A percentile compares a stretch with the other conserved stretches of the same genome.
Conservation (phyloP, 2,329 filamentous ascomycete genomes). For the Beauveria bassiana region DNA sequence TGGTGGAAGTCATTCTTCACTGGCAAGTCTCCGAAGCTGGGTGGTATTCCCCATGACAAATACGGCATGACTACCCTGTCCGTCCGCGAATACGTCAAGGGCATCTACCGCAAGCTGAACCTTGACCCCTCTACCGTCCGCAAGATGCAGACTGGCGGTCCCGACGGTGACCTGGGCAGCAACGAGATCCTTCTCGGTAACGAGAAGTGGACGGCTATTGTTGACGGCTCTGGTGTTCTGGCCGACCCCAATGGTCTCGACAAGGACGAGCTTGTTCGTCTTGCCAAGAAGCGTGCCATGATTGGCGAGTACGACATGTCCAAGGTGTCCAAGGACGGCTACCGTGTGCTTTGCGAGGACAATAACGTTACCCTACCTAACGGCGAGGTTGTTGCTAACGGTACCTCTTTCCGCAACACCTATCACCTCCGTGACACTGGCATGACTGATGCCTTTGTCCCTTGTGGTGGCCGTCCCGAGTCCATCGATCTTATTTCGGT, state of each 20-base stretch:
- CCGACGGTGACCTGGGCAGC: conserved; percentile 91
- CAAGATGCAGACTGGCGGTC: conserved; percentile 96
- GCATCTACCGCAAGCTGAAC: conserved; percentile 93
- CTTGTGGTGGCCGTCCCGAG: conserved; percentile 91
- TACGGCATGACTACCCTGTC: conserved; percentile 99
- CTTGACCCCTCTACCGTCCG: conserved; percentile 76
- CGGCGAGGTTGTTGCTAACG: conserved; percentile 83
- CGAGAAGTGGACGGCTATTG: conserved; percentile 90
- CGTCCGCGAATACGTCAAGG: conserved; percentile 90
- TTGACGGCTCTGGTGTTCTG: conserved; percentile 93
- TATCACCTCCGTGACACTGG: conserved; percentile 81
- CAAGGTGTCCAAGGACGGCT: conserved; percentile 82
- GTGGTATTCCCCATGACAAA: conserved; percentile 89
- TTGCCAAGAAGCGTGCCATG: conserved; percentile 84
- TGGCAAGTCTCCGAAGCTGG: conserved; percentile 91
- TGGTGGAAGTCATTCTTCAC: conserved; percentile 99
- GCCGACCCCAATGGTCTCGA: conserved; percentile 88
- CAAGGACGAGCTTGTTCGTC: conserved; percentile 69
- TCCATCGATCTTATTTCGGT: conserved; percentile 90
- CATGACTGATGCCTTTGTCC: conserved; percentile 82
- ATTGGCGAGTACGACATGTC: conserved; percentile 77
- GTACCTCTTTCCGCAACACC: conserved; percentile 93
- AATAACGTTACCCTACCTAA: conserved; percentile 78
- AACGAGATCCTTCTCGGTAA: conserved; percentile 96
- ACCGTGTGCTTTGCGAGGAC: conserved; percentile 88